Evolutionary conservation across 208 protist species (phyloP).

Genomic region (Trypanosoma grayi): DNA sequence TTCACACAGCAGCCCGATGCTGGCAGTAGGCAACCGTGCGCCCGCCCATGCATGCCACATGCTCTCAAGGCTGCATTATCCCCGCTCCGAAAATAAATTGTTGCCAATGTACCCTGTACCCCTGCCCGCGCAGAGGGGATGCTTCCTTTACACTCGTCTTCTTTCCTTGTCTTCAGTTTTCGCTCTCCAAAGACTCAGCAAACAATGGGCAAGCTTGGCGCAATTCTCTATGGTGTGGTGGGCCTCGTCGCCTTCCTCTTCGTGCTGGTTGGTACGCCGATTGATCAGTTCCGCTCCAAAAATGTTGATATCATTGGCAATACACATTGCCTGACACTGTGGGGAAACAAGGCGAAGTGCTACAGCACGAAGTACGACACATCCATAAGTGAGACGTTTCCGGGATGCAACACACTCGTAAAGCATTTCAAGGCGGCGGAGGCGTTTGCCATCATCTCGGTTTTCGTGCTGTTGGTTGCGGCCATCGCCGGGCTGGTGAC

Average conservation of each 20-base stretch:
- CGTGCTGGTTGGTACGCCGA: conserved; percentile 42
- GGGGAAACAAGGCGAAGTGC: conserved; percentile 43
- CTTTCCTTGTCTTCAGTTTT: neutral
- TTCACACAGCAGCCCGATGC: conserved; percentile 70
- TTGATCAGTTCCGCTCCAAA: conserved; percentile 42
- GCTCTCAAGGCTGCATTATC: neutral
- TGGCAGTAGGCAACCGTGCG: conserved; percentile 29
- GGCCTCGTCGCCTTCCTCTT: conserved; percentile 40
- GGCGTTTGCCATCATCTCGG: conserved; percentile 39
- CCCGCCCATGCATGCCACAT: neutral
- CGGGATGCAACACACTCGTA: conserved; percentile 20
- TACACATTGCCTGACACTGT: conserved; percentile 45
- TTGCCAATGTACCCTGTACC: too few relatives aligned
- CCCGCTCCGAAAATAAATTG: too few relatives aligned
- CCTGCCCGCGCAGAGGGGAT: too few relatives aligned
- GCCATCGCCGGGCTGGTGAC: conserved; percentile 20
- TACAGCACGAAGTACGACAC: conserved; percentile 20
- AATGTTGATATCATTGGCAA: conserved; percentile 21
- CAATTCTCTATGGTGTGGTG: conserved; percentile 34
- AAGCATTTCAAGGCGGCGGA: conserved; percentile 39
- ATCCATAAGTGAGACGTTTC: conserved; percentile 19
- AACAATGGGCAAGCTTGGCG: conserved; percentile 22
- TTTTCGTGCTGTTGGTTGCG: conserved; percentile 25
- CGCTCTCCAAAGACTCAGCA: neutral
- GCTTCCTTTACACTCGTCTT: too few relatives aligned